Percentiles rank a stretch among this genome's conserved stretches.
phyloP scores from a whole-genome alignment of 2,329 filamentous ascomycete genomes.

The Colletotrichum trifolii region DNA sequence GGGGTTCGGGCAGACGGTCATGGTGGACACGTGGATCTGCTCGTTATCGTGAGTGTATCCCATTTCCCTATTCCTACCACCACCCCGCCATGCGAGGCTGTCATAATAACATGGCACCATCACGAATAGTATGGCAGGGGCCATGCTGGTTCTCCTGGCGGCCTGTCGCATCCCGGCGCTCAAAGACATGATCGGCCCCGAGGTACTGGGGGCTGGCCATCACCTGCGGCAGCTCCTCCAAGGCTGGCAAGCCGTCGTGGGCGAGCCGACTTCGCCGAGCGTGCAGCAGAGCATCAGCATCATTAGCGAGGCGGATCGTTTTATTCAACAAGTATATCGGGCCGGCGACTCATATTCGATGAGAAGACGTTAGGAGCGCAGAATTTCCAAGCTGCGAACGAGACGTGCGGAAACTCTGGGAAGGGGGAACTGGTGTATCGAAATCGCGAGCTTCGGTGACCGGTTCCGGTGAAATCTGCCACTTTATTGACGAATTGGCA shows the following conservation, averaged over 20 bases:
- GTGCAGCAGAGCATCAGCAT: slow-evolving; percentile 59
- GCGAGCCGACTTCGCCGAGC: slow-evolving; percentile 55
- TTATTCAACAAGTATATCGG: slow-evolving; percentile 51
- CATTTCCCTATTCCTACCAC: not conserved
- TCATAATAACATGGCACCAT: not conserved
- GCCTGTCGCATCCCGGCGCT: slow-evolving; percentile 54
- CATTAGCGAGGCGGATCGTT: slow-evolving; percentile 55
- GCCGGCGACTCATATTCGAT: slow-evolving; percentile 29
- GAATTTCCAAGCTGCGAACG: no score
- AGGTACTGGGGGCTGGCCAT: slow-evolving; percentile 52
- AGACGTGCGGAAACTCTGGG: not conserved
- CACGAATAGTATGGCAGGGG: slow-evolving; percentile 55
- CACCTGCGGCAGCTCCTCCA: slow-evolving; percentile 54
- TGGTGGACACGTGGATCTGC: slow-evolving; percentile 67
- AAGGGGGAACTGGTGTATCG: not conserved
- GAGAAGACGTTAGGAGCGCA: slow-evolving; percentile 2
- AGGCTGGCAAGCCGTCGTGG: slow-evolving; percentile 54
- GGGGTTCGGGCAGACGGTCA: slow-evolving; percentile 60
- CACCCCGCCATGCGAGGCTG: no score
- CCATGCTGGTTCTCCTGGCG: slow-evolving; percentile 60
- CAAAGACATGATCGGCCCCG: slow-evolving; percentile 49
- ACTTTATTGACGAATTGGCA: no score
- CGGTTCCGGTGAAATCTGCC: no score
- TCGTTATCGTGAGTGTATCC: slow-evolving; percentile 60
- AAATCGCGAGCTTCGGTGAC: not conserved